Conservation (phyloP, 371 early-diverging fungal genomes). For the Enterospora canceri region DNA sequence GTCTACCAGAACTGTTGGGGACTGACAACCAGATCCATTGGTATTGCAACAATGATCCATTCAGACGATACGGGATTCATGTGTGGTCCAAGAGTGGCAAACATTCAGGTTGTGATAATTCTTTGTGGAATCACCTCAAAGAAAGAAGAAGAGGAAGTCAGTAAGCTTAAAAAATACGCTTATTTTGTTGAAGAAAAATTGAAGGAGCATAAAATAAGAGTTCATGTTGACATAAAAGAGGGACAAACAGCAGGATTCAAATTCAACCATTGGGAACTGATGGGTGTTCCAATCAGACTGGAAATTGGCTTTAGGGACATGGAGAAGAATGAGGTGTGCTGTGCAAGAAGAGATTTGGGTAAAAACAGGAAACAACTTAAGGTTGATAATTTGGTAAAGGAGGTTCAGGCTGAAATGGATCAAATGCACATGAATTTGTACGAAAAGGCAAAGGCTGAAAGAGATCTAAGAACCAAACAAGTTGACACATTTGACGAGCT, state of each 20-base stretch:
- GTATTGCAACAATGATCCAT: constrained; percentile 97
- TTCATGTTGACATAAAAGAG: constrained; percentile 73
- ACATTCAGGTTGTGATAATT: constrained; percentile 77
- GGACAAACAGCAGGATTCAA: constrained; percentile 91
- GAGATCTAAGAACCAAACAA: constrained; percentile 65
- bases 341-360: constrained; percentile 76
- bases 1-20: constrained; percentile 99
- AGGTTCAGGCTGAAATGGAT: constrained; percentile 63
- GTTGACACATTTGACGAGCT: constrained; percentile 77
- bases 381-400: constrained; percentile 26
- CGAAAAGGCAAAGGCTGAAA: constrained; percentile 66
- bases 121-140: constrained; percentile 83
- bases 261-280: constrained; percentile 97
- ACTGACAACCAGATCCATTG: constrained; percentile 91
- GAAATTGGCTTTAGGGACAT: constrained; percentile 94
- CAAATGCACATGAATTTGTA: constrained; percentile 82
- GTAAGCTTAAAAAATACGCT: constrained; percentile 54
- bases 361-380: constrained; percentile 63
- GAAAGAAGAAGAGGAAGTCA: constrained; percentile 63
- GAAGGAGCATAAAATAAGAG: constrained; percentile 69
- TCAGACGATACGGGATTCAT: constrained; percentile 91
- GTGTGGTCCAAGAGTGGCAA: constrained; percentile 83
- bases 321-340: constrained; percentile 64
- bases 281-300: constrained; percentile 89
- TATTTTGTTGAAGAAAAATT: constrained; percentile 60